Conservation (phyloP, 2,329 filamentous ascomycete species). For the Calonectria pseudoreteaudii region DNA sequence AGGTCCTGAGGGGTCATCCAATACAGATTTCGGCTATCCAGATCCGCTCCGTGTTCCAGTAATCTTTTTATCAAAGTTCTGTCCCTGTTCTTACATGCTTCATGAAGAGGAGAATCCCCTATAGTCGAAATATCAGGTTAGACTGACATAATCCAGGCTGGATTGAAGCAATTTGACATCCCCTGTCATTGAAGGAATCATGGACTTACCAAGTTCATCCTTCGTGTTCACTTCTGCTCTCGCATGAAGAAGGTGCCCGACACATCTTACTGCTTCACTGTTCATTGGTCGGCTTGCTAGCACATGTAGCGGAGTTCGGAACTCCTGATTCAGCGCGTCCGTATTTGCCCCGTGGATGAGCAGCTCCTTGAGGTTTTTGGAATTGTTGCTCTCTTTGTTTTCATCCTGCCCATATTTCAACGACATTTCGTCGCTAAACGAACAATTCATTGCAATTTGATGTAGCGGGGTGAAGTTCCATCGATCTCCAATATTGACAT, state of each 20-base stretch:
- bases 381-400: not conserved
- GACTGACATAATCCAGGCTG: too few relatives aligned
- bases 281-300: not conserved
- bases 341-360: not conserved
- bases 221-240: not conserved
- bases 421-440: not conserved
- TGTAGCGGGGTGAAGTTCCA: not conserved
- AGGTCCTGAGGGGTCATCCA: not conserved
- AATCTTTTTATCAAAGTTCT: not conserved
- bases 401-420: not conserved
- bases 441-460: not conserved
- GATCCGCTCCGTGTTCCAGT: not conserved
- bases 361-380: not conserved
- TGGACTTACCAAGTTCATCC: not conserved
- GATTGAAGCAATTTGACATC: too few relatives aligned
- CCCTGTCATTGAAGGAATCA: too few relatives aligned
- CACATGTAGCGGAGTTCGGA: not conserved
- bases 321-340: not conserved
- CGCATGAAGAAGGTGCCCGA: not conserved
- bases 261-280: not conserved
- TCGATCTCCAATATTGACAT: not conserved
- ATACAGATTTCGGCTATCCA: not conserved
- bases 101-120: not conserved
- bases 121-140: not conserved
- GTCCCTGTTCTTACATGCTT: not conserved